Conservation (phyloP, 306 rosid species). For the Cucurbita pepo region DNA sequence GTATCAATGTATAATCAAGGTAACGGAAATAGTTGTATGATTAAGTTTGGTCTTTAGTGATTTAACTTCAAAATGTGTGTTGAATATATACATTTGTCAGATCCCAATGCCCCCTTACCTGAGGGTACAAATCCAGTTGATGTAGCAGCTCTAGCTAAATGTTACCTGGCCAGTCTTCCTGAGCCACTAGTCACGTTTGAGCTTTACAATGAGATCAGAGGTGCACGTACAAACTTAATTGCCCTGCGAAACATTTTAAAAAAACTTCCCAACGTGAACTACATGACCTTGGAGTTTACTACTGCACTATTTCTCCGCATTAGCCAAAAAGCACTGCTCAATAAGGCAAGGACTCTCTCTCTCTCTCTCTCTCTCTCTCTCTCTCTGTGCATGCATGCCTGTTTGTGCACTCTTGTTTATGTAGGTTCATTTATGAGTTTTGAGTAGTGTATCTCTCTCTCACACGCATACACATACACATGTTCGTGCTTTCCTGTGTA, state of each 20-base stretch:
- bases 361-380: background rate
- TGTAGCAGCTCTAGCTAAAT: slow-evolving; percentile 72
- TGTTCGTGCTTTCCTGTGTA: background rate
- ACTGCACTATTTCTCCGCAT: slow-evolving; percentile 77
- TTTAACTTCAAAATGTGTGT: slow-evolving; percentile 7
- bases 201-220: slow-evolving; percentile 59
- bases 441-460: background rate
- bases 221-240: slow-evolving; percentile 59
- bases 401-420: background rate
- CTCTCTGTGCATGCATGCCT: background rate
- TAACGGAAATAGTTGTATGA: slow-evolving; percentile 9
- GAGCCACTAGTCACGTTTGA: slow-evolving; percentile 79
- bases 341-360: slow-evolving; percentile 43
- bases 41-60: background rate
- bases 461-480: background rate
- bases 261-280: slow-evolving; percentile 75
- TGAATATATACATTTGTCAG: slow-evolving; percentile 16
- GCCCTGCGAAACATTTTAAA: slow-evolving; percentile 62
- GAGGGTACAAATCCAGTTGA: slow-evolving; percentile 72
- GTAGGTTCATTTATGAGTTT: background rate
- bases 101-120: slow-evolving; percentile 56
- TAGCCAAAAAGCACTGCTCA: slow-evolving; percentile 77
- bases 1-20: slow-evolving; percentile 84
- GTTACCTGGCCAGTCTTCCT: slow-evolving; percentile 88
- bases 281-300: slow-evolving; percentile 78